Base-by-base conservation (phyloP, 2,329 filamentous ascomycete genomes). In the Sporothrix pallida region DNA sequence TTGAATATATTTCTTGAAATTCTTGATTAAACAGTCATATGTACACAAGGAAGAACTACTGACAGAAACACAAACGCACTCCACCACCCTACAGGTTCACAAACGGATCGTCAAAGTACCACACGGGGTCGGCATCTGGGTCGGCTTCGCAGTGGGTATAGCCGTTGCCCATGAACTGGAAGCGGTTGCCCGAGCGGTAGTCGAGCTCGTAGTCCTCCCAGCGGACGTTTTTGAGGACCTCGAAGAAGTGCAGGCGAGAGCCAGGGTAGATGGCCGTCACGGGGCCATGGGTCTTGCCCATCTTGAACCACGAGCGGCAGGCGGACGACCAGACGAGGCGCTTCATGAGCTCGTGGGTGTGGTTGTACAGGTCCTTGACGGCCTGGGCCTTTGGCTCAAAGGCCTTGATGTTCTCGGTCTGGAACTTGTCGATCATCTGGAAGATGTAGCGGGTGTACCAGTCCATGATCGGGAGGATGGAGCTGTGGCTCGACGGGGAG, bases 301-400 rank as follows among this genome's bases (percentile, higher is more conserved):
- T 80, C 79, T 87, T 87, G 78, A 86, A 88, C 86, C 86, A 87
- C 13, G 84, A 86, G 17, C 82, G 80, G 73, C 85, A 86, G n/a
- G 78, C 54, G 12, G 83, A 81, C 17, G 82, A 81, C 83, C 86
- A 88, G 3, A 84, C 83, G 1, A 85, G 87, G 15, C 84, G 83
- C 60, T 86, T 85, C 83, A 89, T 87, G 76, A 87, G 87, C 1
- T 81, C 78, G 1, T 80, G 78, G 46, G 83, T 81, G 78, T 85
- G 86, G 78, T 81, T 84, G 73, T 83, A 83, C 81, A 84, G 89
- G 77, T 88, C 85, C 12, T 82, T 81, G 3, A 85, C 83, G 17
- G 60, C 60, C 17, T 44, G 31, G 4, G 60, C 31, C 31, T 3
- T 72, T 20, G 62, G 62, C 12, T 50, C 31, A 37, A 68, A 72